Base-by-base conservation (phyloP, 306 rosid genomes). In the Rubus idaeus region DNA sequence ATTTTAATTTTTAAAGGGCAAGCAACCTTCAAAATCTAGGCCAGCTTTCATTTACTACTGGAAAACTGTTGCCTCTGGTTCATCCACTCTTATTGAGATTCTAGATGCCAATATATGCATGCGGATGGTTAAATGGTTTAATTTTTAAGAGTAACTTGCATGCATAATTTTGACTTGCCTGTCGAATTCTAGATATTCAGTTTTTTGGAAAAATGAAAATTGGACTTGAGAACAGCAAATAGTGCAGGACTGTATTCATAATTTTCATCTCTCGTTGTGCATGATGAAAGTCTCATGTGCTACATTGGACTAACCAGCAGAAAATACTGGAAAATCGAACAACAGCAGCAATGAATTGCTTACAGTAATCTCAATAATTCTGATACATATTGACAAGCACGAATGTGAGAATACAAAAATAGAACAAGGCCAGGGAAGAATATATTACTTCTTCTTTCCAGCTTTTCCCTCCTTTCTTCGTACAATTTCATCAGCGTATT, bases 391-490 rank as follows among this genome's bases (percentile, higher is more conserved):
- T 41, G 70, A 82, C 47, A 79, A 46, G 71, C 71, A 68, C 60
- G 50, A 74, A 72, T 18, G 70, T 42, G 70, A 75, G 39, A 75
- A 21, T 21, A 51, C 60, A 30, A 58, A 46, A 37, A 40, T 16
- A 61, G 51, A 47, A 42, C 20, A 60, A 44, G 4, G 42, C 13
- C 20, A 51, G 69, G 61, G 61, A 64, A 39, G 46, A 64, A 37
- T 0, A 40, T 58, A 70, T 68, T 52, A 92, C 93, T 95, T 95
- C 86, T 92, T 92, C 91, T 92, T 92, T 64, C 97, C 97, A 41
- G 97, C 99, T 80, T 95, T 95, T 56, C 97, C 97, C 78, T 92
- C 99, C 87, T 95, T 92, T 78, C 97, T 89, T 84, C 99, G 86
- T 17, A 95, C 75, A 45, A 95, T 23, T 84, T 95, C 97, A 75